These are phyloP conservation scores for Beauveria varroae DNA, from an alignment of 2,329 filamentous ascomycete genomes.

Conservation along the genomic window DNA sequence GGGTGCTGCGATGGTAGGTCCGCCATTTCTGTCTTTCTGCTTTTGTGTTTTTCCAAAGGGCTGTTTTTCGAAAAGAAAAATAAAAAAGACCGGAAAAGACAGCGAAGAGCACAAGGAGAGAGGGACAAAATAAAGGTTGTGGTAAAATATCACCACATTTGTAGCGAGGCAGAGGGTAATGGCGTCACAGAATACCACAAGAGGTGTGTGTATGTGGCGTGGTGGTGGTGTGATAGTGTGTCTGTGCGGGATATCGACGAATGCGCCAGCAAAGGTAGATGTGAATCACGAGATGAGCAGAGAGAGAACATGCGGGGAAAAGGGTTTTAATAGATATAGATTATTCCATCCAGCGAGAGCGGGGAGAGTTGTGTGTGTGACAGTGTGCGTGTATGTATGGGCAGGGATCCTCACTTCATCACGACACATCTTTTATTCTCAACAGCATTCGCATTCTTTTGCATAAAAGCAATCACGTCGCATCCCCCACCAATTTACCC, in stretches of 20 bases:
- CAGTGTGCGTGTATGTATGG: background rate
- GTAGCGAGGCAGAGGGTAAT: background rate
- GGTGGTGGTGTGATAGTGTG: background rate
- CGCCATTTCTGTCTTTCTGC: constrained; percentile 20
- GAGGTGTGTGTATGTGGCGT: background rate
- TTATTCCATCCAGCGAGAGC: background rate
- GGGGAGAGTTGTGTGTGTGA: background rate
- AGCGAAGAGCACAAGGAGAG: background rate
- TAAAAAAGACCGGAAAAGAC: no score
- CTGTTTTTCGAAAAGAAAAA: background rate
- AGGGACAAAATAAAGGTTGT: background rate
- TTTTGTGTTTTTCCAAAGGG: background rate
- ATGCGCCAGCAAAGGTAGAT: background rate
- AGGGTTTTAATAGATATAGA: no score
- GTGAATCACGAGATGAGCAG: background rate
- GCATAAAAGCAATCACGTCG: background rate
- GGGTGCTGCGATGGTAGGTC: constrained; percentile 41
- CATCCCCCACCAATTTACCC: background rate
- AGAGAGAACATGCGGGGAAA: background rate
- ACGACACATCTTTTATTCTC: no score
- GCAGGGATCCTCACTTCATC: background rate
- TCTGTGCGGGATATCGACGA: background rate
- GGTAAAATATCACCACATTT: background rate
- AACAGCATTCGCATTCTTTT: background rate
- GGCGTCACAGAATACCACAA: background rate